Percentiles rank a stretch among this genome's conserved stretches.
Evolutionary conservation across 2,329 filamentous ascomycete species (phyloP).

Genomic region (Colletotrichum sojae): DNA sequence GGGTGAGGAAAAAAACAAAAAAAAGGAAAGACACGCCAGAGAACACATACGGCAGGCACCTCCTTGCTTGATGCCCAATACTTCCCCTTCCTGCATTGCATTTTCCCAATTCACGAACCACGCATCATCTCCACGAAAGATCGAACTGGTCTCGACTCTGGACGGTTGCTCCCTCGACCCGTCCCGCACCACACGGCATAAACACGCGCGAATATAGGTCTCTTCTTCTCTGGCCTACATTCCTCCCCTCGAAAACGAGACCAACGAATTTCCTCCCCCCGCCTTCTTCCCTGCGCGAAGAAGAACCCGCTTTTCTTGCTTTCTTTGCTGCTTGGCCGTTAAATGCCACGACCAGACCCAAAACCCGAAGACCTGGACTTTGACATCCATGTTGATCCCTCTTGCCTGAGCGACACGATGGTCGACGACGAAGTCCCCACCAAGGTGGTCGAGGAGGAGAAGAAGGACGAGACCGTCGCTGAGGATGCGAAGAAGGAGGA

Average conservation of each 20-base stretch:
- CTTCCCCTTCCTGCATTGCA: background rate
- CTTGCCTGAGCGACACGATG: slow-evolving; percentile 53
- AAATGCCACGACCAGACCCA: slow-evolving; percentile 34
- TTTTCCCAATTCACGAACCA: background rate
- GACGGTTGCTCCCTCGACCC: slow-evolving; percentile 37
- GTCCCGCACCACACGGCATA: slow-evolving; percentile 34
- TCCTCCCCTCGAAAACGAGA: slow-evolving; percentile 6
- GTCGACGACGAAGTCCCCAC: slow-evolving; percentile 42
- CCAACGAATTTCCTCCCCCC: background rate
- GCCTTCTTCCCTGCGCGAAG: background rate
- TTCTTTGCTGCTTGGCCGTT: background rate
- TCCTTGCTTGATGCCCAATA: background rate
- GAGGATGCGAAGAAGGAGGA: background rate
- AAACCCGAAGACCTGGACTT: slow-evolving; percentile 58
- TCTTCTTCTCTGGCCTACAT: background rate
- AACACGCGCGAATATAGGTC: slow-evolving; percentile 25
- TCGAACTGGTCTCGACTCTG: background rate
- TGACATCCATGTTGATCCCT: slow-evolving; percentile 63
- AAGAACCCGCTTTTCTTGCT: slow-evolving; percentile 29
- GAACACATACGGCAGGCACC: background rate
- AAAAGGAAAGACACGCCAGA: no score
- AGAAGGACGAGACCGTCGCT: slow-evolving; percentile 11
- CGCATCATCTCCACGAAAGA: background rate
- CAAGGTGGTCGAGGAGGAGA: slow-evolving; percentile 41
- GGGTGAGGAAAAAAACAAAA: no score